Conservation (phyloP, 2,329 filamentous ascomycete species). For the Botryotinia globosa region DNA sequence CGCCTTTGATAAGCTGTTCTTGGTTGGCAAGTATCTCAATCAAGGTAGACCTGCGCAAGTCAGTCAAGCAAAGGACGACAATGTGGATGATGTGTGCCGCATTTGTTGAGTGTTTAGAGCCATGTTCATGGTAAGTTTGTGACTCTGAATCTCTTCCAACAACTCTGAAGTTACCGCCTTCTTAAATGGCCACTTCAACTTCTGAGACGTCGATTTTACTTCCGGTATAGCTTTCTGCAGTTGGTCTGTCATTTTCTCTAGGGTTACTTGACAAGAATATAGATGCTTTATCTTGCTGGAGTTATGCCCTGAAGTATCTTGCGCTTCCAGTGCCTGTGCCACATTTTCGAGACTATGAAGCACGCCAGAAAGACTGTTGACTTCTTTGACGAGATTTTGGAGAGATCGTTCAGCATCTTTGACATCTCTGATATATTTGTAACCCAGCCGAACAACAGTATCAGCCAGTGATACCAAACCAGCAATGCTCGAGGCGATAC, state of each 20-base stretch:
- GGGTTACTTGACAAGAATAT: conserved; percentile 22
- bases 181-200: conserved; percentile 25
- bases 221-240: conserved; percentile 15
- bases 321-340: conserved; percentile 1
- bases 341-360: conserved; percentile 16
- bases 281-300: conserved; percentile 21
- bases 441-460: conserved; percentile 13
- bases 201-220: conserved; percentile 1
- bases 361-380: conserved; percentile 19
- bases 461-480: conserved; percentile 22
- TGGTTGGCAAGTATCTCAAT: conserved; percentile 1
- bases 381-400: conserved; percentile 18
- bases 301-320: background rate
- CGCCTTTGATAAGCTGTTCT: background rate
- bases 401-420: conserved; percentile 16
- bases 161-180: conserved; percentile 17
- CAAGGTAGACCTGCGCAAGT: conserved; percentile 6
- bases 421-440: conserved; percentile 21
- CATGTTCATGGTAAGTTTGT: conserved; percentile 26
- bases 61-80: background rate
- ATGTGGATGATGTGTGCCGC: background rate
- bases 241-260: conserved; percentile 16
- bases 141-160: conserved; percentile 22
- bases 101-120: conserved; percentile 24
- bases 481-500: conserved; percentile 15